phyloP scores from a whole-genome alignment of 768 basidiomycete genomes.

The Trametes elegans region DNA sequence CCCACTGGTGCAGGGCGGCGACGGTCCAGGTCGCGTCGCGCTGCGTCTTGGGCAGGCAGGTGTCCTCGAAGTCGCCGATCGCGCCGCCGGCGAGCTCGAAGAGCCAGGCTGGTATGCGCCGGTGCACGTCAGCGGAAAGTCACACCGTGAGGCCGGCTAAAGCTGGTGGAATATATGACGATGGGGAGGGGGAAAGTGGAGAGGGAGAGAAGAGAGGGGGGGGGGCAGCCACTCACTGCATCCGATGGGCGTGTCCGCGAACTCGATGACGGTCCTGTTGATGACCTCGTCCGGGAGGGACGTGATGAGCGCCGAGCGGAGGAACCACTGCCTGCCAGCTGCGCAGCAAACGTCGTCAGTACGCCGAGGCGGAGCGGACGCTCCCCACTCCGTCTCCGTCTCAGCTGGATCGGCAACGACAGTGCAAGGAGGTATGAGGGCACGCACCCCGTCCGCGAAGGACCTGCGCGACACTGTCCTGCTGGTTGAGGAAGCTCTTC shows the following conservation, averaged over 20 bases:
- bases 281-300: constrained; percentile 86
- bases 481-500: constrained; percentile 86
- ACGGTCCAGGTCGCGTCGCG: constrained; percentile 83
- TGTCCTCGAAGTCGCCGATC: constrained; percentile 67
- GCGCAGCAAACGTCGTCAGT: constrained; percentile 1
- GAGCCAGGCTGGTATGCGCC: constrained; percentile 72
- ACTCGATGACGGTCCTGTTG: constrained; percentile 77
- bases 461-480: constrained; percentile 89
- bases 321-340: constrained; percentile 89
- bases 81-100: constrained; percentile 90
- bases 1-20: constrained; percentile 92
- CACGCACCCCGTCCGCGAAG: constrained; percentile 52
- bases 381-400: no score
- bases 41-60: constrained; percentile 73
- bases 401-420: no score
- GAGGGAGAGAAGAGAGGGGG: neutral
- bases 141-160: neutral
- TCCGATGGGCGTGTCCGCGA: constrained; percentile 81
- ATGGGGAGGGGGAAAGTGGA: no score
- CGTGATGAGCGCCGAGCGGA: constrained; percentile 81
- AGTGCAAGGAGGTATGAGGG: no score
- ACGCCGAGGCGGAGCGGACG: neutral
- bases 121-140: neutral
- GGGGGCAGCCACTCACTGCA: constrained; percentile 64
- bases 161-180: neutral